These are phyloP conservation scores for Trematosphaeria pertusa DNA, from an alignment of 2,329 filamentous ascomycete genomes.

Conservation along the genomic window DNA sequence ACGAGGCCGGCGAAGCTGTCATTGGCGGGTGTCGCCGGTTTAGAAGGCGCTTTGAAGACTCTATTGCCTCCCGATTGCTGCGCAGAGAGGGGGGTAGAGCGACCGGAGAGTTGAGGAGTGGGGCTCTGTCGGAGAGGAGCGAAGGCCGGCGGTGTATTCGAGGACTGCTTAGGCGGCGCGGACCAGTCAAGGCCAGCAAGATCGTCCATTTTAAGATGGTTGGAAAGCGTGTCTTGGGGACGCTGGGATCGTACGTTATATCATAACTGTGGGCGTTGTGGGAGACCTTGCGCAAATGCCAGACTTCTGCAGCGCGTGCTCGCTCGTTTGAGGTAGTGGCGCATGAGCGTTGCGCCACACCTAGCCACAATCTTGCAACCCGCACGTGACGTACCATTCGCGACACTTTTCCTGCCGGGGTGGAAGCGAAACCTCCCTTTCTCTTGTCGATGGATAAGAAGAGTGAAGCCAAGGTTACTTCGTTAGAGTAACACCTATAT, in stretches of 20 bases:
- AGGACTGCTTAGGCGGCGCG: slow-evolving; percentile 35
- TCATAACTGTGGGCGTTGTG: slow-evolving; percentile 27
- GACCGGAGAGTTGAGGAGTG: slow-evolving; percentile 49
- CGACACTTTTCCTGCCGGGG: too few relatives aligned
- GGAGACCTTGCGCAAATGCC: slow-evolving; percentile 8
- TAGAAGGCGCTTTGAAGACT: slow-evolving; percentile 57
- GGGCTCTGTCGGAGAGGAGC: slow-evolving; percentile 47
- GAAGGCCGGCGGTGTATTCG: slow-evolving; percentile 37
- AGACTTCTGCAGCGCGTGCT: slow-evolving; percentile 4
- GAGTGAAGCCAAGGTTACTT: too few relatives aligned
- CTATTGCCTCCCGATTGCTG: slow-evolving; percentile 52
- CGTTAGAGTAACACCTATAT: too few relatives aligned
- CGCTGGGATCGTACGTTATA: slow-evolving; percentile 21
- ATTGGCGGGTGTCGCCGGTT: slow-evolving; percentile 57
- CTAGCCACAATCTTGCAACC: background rate
- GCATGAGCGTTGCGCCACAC: slow-evolving; percentile 1
- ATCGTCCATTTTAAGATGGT: slow-evolving; percentile 54
- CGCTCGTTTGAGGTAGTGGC: slow-evolving; percentile 2
- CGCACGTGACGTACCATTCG: background rate
- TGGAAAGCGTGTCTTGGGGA: slow-evolving; percentile 10
- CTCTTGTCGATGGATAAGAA: too few relatives aligned
- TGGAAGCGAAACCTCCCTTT: too few relatives aligned
- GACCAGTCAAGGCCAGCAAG: slow-evolving; percentile 58
- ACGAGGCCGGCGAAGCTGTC: slow-evolving; percentile 84
- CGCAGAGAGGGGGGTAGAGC: slow-evolving; percentile 46